A percentile compares a stretch with the other conserved stretches of the same genome.
phyloP scores from a whole-genome alignment of 345 rosid species.

The Syzygium grande region DNA sequence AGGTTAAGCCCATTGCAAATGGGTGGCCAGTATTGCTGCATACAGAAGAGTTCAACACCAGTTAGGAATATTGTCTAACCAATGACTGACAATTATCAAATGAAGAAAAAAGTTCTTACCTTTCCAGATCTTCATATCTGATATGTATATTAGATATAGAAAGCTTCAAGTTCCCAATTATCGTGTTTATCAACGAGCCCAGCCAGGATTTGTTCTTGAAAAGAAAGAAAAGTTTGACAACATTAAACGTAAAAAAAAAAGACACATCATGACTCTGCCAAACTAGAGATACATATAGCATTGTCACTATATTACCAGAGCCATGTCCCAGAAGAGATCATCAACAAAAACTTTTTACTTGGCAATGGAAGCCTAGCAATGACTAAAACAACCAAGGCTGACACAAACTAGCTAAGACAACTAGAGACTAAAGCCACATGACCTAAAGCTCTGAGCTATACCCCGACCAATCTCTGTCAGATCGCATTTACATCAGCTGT shows the following conservation, averaged over 20 bases:
- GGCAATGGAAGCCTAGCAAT: neutral
- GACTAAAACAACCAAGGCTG: neutral
- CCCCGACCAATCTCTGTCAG: neutral
- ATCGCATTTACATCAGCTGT: neutral
- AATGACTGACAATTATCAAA: neutral
- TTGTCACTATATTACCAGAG: neutral
- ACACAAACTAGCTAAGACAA: neutral
- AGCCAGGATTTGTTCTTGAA: constrained; percentile 89
- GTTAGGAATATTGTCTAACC: neutral
- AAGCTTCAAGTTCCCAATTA: constrained; percentile 93
- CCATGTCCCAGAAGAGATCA: neutral
- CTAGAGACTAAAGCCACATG: neutral
- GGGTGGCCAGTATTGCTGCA: constrained; percentile 91
- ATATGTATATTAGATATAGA: constrained; percentile 95
- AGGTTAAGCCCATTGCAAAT: constrained; percentile 76
- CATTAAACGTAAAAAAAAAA: neutral
- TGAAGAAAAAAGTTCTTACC: constrained; percentile 26
- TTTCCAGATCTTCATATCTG: constrained; percentile 96
- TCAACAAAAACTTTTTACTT: neutral
- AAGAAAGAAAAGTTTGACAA: constrained; percentile 3
- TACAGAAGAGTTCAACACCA: neutral
- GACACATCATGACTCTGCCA: neutral
- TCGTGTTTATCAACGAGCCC: constrained; percentile 90
- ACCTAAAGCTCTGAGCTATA: neutral
- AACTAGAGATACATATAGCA: neutral